Conservation (phyloP, 2,329 filamentous ascomycete species). For the Nemania sp. region DNA sequence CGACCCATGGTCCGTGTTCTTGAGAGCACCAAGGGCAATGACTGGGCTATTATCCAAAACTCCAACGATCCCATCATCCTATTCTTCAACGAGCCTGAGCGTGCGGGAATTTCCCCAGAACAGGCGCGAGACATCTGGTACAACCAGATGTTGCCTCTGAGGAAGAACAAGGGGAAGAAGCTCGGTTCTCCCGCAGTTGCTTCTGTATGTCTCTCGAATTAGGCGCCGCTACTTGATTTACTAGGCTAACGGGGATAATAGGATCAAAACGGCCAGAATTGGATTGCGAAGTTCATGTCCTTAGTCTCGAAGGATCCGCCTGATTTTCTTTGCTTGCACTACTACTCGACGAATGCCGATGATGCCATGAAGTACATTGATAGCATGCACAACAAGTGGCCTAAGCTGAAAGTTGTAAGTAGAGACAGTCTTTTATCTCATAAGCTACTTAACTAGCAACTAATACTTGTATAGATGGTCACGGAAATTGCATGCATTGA, state of each 20-base stretch:
- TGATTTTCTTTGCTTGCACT: constrained; percentile 59
- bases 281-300: constrained; percentile 58
- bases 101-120: constrained; percentile 51
- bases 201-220: constrained; percentile 37
- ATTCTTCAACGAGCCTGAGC: constrained; percentile 61
- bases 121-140: constrained; percentile 56
- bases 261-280: constrained; percentile 48
- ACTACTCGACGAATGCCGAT: constrained; percentile 53
- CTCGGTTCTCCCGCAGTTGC: constrained; percentile 50
- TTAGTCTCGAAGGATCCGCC: constrained; percentile 52
- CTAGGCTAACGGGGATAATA: constrained; percentile 27
- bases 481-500: constrained; percentile 60
- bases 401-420: constrained; percentile 45
- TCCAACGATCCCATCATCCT: constrained; percentile 52
- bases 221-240: not conserved
- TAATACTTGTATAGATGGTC: constrained; percentile 48
- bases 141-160: constrained; percentile 53
- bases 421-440: not conserved
- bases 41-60: constrained; percentile 52
- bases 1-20: constrained; percentile 60
- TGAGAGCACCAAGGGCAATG: constrained; percentile 53
- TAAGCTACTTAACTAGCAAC: constrained; percentile 33
- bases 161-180: constrained; percentile 47
- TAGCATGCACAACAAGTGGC: constrained; percentile 54
- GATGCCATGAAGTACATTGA: constrained; percentile 57